phyloP scores from a whole-genome alignment of 192 early-diverging fungal genomes.

The Chytriomyces sp. region DNA sequence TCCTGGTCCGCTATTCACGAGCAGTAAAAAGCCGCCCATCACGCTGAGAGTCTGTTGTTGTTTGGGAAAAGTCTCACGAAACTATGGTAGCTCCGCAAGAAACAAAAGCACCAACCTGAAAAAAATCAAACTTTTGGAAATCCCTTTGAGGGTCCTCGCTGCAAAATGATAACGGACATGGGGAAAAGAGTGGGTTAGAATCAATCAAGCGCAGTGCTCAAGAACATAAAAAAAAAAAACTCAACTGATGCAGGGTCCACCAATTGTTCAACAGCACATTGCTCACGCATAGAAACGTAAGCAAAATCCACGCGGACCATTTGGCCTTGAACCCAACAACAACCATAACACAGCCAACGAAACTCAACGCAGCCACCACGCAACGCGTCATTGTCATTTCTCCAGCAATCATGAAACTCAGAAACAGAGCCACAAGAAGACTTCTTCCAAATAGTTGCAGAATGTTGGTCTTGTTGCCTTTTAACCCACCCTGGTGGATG shows the following conservation, averaged over 20 bases:
- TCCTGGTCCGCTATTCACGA: constrained; percentile 87
- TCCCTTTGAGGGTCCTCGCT: constrained; percentile 55
- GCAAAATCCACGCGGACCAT: constrained; percentile 90
- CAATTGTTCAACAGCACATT: constrained; percentile 96
- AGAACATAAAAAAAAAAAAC: too few species aligned
- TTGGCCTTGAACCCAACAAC: constrained; percentile 97
- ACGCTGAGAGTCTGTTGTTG: constrained; percentile 81
- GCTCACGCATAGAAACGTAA: constrained; percentile 84
- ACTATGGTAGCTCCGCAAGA: neutral
- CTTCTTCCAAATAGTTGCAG: constrained; percentile 89
- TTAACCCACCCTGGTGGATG: constrained; percentile 64
- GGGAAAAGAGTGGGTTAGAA: neutral
- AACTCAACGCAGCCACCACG: constrained; percentile 70
- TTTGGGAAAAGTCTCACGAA: neutral
- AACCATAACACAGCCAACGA: constrained; percentile 90
- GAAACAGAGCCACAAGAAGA: constrained; percentile 88
- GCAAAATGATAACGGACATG: neutral
- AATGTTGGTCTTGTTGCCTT: constrained; percentile 83
- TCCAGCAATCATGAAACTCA: constrained; percentile 88
- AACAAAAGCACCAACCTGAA: constrained; percentile 45
- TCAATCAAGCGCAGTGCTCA: neutral
- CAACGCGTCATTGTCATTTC: constrained; percentile 74
- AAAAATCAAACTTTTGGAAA: constrained; percentile 97
- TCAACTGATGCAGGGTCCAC: constrained; percentile 81
- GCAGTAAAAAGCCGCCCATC: constrained; percentile 91